Evolutionary conservation across 2,329 filamentous ascomycete species (phyloP).

Genomic region (Chaetothyriales sp.): DNA sequence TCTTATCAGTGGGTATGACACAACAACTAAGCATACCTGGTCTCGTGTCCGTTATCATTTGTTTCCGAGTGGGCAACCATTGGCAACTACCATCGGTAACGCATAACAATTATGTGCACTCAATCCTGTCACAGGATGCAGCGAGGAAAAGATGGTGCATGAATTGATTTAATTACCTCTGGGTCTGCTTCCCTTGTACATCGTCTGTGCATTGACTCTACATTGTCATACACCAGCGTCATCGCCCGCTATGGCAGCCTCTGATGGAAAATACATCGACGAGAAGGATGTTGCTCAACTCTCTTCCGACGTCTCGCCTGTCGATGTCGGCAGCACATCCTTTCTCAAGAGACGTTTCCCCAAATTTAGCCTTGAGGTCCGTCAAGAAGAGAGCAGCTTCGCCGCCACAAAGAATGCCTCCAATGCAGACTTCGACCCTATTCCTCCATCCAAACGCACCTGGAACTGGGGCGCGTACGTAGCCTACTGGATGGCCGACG

Average conservation of each 20-base stretch:
- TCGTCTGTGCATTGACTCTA: not conserved
- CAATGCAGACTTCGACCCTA: conserved; percentile 21
- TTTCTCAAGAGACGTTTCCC: conserved; percentile 6
- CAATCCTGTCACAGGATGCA: not conserved
- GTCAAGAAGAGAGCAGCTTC: conserved; percentile 15
- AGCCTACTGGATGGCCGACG: conserved; percentile 32
- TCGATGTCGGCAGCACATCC: conserved; percentile 7
- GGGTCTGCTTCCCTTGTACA: not conserved
- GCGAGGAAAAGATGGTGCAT: not conserved
- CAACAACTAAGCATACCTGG: no score
- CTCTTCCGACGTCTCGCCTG: conserved; percentile 4
- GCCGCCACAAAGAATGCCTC: conserved; percentile 10
- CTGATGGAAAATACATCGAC: conserved; percentile 3
- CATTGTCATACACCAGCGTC: not conserved
- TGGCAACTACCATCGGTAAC: no score
- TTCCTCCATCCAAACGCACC: conserved; percentile 28
- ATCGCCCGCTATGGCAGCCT: conserved; percentile 5
- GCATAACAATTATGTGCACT: not conserved
- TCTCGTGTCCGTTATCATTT: no score
- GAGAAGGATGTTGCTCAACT: conserved; percentile 4
- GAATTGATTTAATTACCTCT: no score
- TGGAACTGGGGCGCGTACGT: conserved; percentile 31
- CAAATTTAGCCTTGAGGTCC: conserved; percentile 11
- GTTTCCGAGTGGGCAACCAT: no score
- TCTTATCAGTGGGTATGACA: no score